These are phyloP conservation scores for Moniliophthora roreri DNA, from an alignment of 1,284 basidiomycete genomes.

Conservation along the genomic window DNA sequence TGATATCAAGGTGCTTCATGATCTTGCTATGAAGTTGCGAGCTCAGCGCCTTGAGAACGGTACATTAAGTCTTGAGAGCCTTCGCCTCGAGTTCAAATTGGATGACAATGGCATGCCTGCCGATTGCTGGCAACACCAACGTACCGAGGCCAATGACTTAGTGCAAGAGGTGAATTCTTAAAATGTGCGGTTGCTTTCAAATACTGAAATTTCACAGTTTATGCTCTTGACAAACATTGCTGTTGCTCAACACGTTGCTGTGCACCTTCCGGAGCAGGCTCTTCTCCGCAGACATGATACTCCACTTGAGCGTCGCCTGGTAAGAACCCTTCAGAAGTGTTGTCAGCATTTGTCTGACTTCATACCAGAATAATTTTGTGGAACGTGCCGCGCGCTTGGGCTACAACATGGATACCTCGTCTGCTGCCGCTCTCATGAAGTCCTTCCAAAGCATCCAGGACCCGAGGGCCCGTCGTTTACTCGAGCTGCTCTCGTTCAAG, in stretches of 20 bases:
- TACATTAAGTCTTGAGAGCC: slow-evolving; percentile 73
- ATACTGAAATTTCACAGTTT: slow-evolving; percentile 53
- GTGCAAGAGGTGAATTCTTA: slow-evolving; percentile 78
- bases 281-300: slow-evolving; percentile 92
- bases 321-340: slow-evolving; percentile 32
- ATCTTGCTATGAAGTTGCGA: slow-evolving; percentile 75
- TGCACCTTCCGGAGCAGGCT: slow-evolving; percentile 92
- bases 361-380: slow-evolving; percentile 71
- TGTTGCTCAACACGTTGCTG: slow-evolving; percentile 91
- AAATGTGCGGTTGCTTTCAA: neutral
- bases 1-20: slow-evolving; percentile 74
- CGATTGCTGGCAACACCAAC: slow-evolving; percentile 72
- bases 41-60: slow-evolving; percentile 80
- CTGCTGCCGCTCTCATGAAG: slow-evolving; percentile 80
- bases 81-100: slow-evolving; percentile 77
- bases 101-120: slow-evolving; percentile 83
- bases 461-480: slow-evolving; percentile 67
- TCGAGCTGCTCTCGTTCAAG: slow-evolving; percentile 85
- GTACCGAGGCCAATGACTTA: slow-evolving; percentile 75
- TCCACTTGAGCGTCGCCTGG: slow-evolving; percentile 88
- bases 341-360: neutral
- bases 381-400: slow-evolving; percentile 85
- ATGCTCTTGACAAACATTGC: slow-evolving; percentile 92
- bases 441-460: slow-evolving; percentile 79
- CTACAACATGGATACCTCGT: slow-evolving; percentile 79